These are phyloP conservation scores for Scheffersomyces insectosa DNA, from an alignment of 1,139 yeast species.

Conservation along the genomic window DNA sequence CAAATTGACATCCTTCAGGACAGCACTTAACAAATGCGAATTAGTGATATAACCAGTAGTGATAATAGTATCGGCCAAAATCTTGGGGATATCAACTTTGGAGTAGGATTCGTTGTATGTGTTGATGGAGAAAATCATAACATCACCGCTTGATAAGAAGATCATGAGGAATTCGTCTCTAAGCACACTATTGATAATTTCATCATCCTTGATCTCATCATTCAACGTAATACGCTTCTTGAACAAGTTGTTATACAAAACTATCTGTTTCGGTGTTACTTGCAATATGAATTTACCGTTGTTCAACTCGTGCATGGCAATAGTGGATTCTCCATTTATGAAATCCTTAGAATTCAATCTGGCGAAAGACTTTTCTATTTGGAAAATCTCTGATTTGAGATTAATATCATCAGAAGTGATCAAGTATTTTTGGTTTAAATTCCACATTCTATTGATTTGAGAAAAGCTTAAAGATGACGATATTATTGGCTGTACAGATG, in stretches of 20 bases:
- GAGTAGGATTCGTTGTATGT: conserved; percentile 40
- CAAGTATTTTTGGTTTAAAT: conserved; percentile 55
- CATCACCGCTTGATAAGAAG: conserved; percentile 58
- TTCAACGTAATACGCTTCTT: conserved; percentile 38
- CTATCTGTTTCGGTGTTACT: conserved; percentile 66
- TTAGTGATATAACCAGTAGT: conserved; percentile 68
- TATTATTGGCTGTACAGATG: conserved; percentile 64
- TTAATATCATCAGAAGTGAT: conserved; percentile 72
- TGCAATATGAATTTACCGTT: conserved; percentile 68
- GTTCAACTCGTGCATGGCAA: conserved; percentile 64
- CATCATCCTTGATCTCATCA: conserved; percentile 44
- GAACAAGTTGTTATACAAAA: conserved; percentile 66
- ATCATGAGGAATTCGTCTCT: conserved; percentile 53
- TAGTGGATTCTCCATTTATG: conserved; percentile 62
- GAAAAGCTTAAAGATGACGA: conserved; percentile 73
- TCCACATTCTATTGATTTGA: conserved; percentile 77
- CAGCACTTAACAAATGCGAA: conserved; percentile 42
- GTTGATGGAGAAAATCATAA: conserved; percentile 45
- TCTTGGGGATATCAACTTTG: conserved; percentile 48
- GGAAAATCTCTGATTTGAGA: conserved; percentile 70
- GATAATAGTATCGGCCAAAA: conserved; percentile 59
- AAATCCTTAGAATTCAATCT: conserved; percentile 66
- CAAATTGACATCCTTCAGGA: conserved; percentile 39
- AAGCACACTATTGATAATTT: conserved; percentile 53
- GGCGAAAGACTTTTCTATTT: conserved; percentile 66